Conservation (phyloP, 176 grass and related monocot genomes). For the Lolium multiflorum region DNA sequence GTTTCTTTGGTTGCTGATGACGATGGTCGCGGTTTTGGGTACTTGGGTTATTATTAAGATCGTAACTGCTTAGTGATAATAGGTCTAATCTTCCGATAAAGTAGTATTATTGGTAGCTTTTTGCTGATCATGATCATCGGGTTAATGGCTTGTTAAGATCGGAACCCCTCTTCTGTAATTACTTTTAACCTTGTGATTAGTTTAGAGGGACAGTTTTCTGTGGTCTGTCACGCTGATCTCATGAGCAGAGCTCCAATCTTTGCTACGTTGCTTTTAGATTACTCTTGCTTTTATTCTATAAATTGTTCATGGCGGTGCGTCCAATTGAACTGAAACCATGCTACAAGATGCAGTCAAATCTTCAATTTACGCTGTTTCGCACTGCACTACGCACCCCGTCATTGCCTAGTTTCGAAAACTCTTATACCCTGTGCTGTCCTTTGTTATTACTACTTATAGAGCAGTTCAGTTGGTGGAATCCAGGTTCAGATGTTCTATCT, state of each 20-base stretch:
- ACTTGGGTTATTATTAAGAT: slow-evolving; percentile 19
- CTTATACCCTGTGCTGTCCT: neutral
- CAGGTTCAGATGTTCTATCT: neutral
- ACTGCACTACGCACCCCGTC: neutral
- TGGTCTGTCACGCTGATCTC: slow-evolving; percentile 17
- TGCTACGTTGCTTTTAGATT: slow-evolving; percentile 30
- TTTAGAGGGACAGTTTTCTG: neutral
- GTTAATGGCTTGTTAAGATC: slow-evolving; percentile 32
- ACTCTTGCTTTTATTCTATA: neutral
- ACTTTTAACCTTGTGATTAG: neutral
- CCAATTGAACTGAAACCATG: neutral
- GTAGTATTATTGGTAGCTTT: neutral
- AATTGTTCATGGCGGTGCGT: slow-evolving; percentile 10
- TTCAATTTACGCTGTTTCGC: neutral
- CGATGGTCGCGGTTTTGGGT: neutral
- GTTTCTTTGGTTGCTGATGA: neutral
- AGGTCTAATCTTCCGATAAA: neutral
- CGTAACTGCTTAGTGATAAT: neutral
- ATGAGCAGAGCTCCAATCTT: neutral
- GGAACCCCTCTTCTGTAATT: neutral
- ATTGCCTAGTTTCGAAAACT: neutral
- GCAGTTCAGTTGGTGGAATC: slow-evolving; percentile 14
- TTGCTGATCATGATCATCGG: neutral
- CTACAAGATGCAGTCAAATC: neutral
- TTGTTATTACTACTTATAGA: neutral